phyloP scores from a whole-genome alignment of 768 basidiomycete genomes.

The Strobilomyces dryophilus region DNA sequence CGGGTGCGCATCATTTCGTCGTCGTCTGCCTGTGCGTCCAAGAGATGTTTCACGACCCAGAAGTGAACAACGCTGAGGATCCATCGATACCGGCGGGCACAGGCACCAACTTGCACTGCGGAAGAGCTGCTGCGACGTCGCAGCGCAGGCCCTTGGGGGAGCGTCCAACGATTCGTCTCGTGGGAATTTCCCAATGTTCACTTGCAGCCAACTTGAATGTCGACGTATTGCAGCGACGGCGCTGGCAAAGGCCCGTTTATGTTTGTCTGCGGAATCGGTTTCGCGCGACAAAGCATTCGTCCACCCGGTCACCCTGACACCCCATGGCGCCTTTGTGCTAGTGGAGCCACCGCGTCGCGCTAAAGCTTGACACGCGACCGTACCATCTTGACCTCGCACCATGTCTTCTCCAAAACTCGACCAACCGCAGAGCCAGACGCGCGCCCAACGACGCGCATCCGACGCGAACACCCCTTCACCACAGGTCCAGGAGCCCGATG shows the following conservation, averaged over 20 bases:
- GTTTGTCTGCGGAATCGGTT: background rate
- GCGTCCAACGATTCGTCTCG: too few species aligned
- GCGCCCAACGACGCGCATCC: background rate
- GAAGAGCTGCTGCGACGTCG: too few species aligned
- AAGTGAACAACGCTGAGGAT: too few species aligned
- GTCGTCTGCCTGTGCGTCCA: too few species aligned
- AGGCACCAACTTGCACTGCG: too few species aligned
- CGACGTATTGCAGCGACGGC: background rate
- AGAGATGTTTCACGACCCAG: too few species aligned
- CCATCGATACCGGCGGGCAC: too few species aligned
- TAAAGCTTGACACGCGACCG: background rate
- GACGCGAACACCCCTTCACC: background rate
- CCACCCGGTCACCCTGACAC: constrained; percentile 1
- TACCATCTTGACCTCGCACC: constrained; percentile 1
- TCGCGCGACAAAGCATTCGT: constrained; percentile 10
- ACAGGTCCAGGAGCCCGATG: background rate
- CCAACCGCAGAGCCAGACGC: background rate
- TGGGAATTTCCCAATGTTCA: too few species aligned
- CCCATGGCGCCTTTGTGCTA: constrained; percentile 16
- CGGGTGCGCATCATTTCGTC: too few species aligned
- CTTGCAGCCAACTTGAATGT: too few species aligned
- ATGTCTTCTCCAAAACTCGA: constrained; percentile 2
- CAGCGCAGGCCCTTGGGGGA: too few species aligned
- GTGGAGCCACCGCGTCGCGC: constrained; percentile 7
- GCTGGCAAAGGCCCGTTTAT: background rate